Percentiles rank a stretch among this genome's conserved stretches.
phyloP scores from a whole-genome alignment of 73 alveolate genomes.

The Halteria grandinella region DNA sequence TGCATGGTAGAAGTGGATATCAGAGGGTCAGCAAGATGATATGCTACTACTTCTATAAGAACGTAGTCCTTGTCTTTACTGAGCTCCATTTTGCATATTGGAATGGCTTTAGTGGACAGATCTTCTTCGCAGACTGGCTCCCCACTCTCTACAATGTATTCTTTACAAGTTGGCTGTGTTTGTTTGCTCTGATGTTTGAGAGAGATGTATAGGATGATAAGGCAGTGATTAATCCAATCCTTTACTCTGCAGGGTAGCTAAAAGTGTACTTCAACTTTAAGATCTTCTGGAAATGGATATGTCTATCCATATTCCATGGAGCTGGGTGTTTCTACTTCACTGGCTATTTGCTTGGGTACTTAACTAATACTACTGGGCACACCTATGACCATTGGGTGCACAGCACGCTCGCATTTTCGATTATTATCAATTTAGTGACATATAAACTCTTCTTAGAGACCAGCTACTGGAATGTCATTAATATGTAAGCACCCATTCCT shows the following conservation, averaged over 20 bases:
- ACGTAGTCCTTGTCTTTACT: conserved; percentile 76
- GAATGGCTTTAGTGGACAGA: conserved; percentile 88
- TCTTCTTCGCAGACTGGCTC: conserved; percentile 90
- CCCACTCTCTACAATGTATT: conserved; percentile 84
- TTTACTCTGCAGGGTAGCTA: conserved; percentile 86
- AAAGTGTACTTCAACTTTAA: conserved; percentile 75
- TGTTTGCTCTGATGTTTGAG: no score
- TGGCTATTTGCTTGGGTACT: conserved; percentile 57
- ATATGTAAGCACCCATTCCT: conserved; percentile 43
- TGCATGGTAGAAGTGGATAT: conserved; percentile 84
- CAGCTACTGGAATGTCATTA: conserved; percentile 80
- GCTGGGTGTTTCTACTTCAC: conserved; percentile 69
- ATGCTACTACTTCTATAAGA: conserved; percentile 83
- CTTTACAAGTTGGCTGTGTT: no score
- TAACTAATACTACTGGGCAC: conserved; percentile 60
- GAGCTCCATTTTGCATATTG: conserved; percentile 82
- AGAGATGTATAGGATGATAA: conserved; percentile 9
- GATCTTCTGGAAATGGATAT: conserved; percentile 85
- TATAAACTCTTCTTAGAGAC: conserved; percentile 80
- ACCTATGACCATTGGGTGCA: conserved; percentile 83
- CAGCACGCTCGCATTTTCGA: conserved; percentile 80
- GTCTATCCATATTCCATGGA: conserved; percentile 76
- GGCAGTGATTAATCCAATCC: conserved; percentile 56
- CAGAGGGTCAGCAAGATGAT: conserved; percentile 74
- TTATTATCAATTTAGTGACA: conserved; percentile 83